These are phyloP conservation scores for Pisolithus thermaeus DNA, from an alignment of 1,284 basidiomycete species.

Conservation along the genomic window DNA sequence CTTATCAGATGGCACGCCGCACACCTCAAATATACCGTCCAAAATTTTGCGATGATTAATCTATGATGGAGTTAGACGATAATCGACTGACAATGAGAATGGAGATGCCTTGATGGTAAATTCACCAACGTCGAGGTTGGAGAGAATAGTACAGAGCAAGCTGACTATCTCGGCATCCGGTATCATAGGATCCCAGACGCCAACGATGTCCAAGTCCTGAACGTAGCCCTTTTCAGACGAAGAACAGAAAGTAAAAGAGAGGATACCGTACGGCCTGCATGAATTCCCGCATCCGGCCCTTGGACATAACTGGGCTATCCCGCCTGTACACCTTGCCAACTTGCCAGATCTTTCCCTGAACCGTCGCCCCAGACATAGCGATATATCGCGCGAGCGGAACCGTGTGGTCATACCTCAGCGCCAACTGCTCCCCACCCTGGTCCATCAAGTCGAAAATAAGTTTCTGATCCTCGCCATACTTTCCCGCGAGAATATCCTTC, in stretches of 20 bases:
- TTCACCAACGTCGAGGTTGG: constrained; percentile 83
- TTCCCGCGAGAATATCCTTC: constrained; percentile 92
- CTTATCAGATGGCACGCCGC: constrained; percentile 90
- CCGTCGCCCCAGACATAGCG: constrained; percentile 85
- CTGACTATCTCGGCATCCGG: constrained; percentile 92
- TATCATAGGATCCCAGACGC: constrained; percentile 92
- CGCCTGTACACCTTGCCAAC: constrained; percentile 97
- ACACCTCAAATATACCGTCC: constrained; percentile 96
- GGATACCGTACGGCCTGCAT: constrained; percentile 79
- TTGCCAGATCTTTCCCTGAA: constrained; percentile 87
- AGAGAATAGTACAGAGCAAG: constrained; percentile 78
- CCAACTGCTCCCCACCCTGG: constrained; percentile 97
- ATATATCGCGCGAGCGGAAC: constrained; percentile 95
- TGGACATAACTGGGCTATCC: constrained; percentile 96
- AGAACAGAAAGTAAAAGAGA: neutral
- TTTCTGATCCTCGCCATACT: constrained; percentile 97
- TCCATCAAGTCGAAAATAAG: constrained; percentile 98
- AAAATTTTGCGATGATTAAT: constrained; percentile 96
- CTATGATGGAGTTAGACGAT: constrained; percentile 32
- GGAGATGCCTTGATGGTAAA: constrained; percentile 86
- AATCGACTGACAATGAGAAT: neutral
- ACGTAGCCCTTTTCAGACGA: neutral
- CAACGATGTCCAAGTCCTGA: constrained; percentile 95
- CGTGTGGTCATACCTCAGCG: constrained; percentile 93
- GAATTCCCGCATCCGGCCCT: constrained; percentile 98